Evolutionary conservation across 2,329 filamentous ascomycete species (phyloP).

Genomic region (Eurotiales sp.): DNA sequence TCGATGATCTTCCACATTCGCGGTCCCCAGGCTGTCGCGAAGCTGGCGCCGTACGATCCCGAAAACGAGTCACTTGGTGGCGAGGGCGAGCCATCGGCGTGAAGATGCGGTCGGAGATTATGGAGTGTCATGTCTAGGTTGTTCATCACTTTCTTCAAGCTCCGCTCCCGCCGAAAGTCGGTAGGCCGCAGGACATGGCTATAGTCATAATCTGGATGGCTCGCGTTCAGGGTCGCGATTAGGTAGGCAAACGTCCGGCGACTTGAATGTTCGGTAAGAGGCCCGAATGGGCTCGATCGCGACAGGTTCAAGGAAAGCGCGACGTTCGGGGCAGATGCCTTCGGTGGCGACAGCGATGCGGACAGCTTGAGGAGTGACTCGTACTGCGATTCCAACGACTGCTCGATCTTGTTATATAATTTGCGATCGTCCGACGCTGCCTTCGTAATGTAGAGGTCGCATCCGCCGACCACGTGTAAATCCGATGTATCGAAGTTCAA

Average conservation of each 20-base stretch:
- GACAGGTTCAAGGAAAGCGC: conserved; percentile 68
- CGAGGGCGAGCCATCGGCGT: conserved; percentile 37
- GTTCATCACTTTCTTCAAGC: conserved; percentile 75
- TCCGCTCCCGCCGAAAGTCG: conserved; percentile 84
- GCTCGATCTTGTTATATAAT: conserved; percentile 91
- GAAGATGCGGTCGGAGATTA: conserved; percentile 69
- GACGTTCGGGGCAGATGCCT: conserved; percentile 57
- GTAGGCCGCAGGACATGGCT: conserved; percentile 82
- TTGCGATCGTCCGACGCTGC: conserved; percentile 95
- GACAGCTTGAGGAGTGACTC: conserved; percentile 82
- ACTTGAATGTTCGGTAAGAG: conserved; percentile 80
- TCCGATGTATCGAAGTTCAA: conserved; percentile 95
- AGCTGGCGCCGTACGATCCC: conserved; percentile 45
- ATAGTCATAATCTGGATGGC: conserved; percentile 95
- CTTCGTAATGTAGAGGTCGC: conserved; percentile 97
- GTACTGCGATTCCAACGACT: conserved; percentile 86
- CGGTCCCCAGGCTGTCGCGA: conserved; percentile 72
- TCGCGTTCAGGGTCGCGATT: conserved; percentile 93
- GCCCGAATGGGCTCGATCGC: conserved; percentile 86
- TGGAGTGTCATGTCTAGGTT: conserved; percentile 82
- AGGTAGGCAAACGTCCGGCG: conserved; percentile 92
- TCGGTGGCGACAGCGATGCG: conserved; percentile 79
- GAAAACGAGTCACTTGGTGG: conserved; percentile 39
- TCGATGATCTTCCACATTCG: conserved; percentile 90
- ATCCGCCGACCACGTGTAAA: conserved; percentile 85